A percentile compares a stretch with the other conserved stretches of the same genome.
Conservation (phyloP, 768 basidiomycete species). For the Mycena kentingensis region DNA sequence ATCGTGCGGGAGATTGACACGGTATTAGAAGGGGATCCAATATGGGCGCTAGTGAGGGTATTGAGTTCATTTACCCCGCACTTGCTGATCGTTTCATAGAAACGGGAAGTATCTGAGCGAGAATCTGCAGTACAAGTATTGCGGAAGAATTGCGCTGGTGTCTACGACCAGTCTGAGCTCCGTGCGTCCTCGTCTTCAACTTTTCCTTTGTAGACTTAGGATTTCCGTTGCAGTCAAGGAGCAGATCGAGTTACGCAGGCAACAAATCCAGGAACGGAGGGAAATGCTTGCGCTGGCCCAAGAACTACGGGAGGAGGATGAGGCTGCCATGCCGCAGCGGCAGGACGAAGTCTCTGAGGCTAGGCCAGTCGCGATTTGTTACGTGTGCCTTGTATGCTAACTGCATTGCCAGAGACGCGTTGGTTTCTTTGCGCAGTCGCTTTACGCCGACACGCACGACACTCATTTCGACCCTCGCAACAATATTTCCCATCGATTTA, state of each 20-base stretch:
- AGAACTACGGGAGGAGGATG: conserved; percentile 38
- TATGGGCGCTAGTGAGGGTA: conserved; percentile 45
- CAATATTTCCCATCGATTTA: conserved; percentile 89
- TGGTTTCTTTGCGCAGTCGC: conserved; percentile 47
- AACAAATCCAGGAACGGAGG: conserved; percentile 48
- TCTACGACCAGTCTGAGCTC: conserved; percentile 45
- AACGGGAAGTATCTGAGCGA: conserved; percentile 69
- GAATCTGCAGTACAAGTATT: conserved; percentile 56
- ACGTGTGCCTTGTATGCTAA: conserved; percentile 15
- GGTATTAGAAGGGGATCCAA: conserved; percentile 44
- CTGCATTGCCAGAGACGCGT: conserved; percentile 43
- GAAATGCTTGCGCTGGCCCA: conserved; percentile 47
- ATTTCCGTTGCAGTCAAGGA: conserved; percentile 38
- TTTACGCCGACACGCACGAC: conserved; percentile 59
- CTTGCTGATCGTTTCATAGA: conserved; percentile 45
- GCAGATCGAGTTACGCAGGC: conserved; percentile 44
- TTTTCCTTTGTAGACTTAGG: background rate
- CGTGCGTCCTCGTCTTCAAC: conserved; percentile 41
- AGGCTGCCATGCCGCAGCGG: conserved; percentile 24
- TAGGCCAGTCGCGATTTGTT: conserved; percentile 33
- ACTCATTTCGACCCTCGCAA: conserved; percentile 69
- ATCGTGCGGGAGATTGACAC: conserved; percentile 51
- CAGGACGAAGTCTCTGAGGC: conserved; percentile 41
- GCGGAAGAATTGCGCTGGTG: conserved; percentile 41
- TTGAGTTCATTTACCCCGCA: conserved; percentile 16